Evolutionary conservation across 768 basidiomycete genomes (phyloP), one percentile per base, ranked within the genome.

Genomic region (Dictyophora rubrovolvata): DNA sequence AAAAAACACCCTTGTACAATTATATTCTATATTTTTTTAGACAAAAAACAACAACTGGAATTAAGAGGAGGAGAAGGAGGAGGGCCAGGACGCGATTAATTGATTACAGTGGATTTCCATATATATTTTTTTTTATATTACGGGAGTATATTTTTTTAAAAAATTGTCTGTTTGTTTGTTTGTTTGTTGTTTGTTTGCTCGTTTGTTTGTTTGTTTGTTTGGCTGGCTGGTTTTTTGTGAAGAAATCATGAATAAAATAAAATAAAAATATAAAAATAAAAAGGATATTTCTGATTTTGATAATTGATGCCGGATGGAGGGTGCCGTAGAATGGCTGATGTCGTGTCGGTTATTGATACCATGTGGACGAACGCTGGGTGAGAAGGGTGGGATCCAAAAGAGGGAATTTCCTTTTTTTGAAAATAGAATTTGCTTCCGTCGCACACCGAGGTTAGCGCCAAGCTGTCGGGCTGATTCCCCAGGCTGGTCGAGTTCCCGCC

Each of bases 401-500:
- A 16, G 50, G 50, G 12, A 51, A 51, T 51, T 51, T 51, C 50
- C 50, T 51, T 22, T 51, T 48, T 22, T 51, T 34, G 50, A 22
- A 51, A 22, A 51, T 22, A 22, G 10, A 47, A 48, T 56, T 56
- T 56, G 55, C 6, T 21, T 56, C 55, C 55, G 55, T 47, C 17
- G 11, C 18, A 56, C 53, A 36, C 53, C 28, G 53, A 54, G 53
- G 53, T 20, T 1, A 17, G 18, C 53, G 53, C 53, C 53, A 36
- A 16, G 17, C 35, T 54, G 14, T n/a, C 23, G 53, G 53, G 23
- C 21, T 21, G 14, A 20, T 54, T 36, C 22, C 50, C 50, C 50
- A 51, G 50, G 4, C 50, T 51, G 50, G 18, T 34, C 50, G 4
- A 51, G 14, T 33, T 42, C 63, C 73, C 69, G 48, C 61, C 65